phyloP scores from a whole-genome alignment of 306 rosid species.

The Styphnolobium japonicum region DNA sequence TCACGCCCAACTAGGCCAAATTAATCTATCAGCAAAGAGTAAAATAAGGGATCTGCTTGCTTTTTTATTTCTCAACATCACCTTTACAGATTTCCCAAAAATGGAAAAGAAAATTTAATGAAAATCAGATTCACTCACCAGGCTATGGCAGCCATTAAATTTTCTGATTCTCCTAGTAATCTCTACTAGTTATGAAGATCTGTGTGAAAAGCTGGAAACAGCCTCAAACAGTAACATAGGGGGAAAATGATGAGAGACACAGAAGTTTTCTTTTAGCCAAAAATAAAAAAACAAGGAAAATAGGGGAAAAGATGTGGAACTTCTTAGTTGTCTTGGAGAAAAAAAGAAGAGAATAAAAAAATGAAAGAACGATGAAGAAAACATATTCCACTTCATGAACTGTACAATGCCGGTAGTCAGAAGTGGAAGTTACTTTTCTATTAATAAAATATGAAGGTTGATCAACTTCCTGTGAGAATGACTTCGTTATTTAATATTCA shows the following conservation, averaged over 20 bases:
- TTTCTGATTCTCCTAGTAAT: slow-evolving; percentile 12
- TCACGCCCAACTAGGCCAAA: slow-evolving; percentile 51
- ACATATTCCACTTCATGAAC: slow-evolving; percentile 46
- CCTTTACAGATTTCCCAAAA: slow-evolving; percentile 31
- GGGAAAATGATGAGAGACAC: neutral
- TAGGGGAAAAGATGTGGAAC: neutral
- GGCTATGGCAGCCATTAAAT: slow-evolving; percentile 29
- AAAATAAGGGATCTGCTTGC: slow-evolving; percentile 42
- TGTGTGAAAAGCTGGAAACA: slow-evolving; percentile 13
- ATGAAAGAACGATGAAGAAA: slow-evolving; percentile 38
- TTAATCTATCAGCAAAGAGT: slow-evolving; percentile 32
- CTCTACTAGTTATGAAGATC: slow-evolving; percentile 28
- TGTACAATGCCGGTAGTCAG: slow-evolving; percentile 52
- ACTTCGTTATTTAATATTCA: slow-evolving; percentile 29
- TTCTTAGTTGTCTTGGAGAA: neutral
- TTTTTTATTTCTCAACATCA: slow-evolving; percentile 21
- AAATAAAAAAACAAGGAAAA: neutral
- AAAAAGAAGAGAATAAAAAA: neutral
- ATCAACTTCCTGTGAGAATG: slow-evolving; percentile 53
- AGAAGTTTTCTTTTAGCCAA: slow-evolving; percentile 16
- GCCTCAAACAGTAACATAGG: slow-evolving; percentile 19
- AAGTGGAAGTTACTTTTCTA: slow-evolving; percentile 42
- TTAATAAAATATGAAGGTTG: slow-evolving; percentile 29
- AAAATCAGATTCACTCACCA: slow-evolving; percentile 28
- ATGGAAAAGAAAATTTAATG: slow-evolving; percentile 25